A percentile compares a stretch with the other conserved stretches of the same genome.
phyloP scores from a whole-genome alignment of 345 rosid genomes.

The Pugionium cornutum region DNA sequence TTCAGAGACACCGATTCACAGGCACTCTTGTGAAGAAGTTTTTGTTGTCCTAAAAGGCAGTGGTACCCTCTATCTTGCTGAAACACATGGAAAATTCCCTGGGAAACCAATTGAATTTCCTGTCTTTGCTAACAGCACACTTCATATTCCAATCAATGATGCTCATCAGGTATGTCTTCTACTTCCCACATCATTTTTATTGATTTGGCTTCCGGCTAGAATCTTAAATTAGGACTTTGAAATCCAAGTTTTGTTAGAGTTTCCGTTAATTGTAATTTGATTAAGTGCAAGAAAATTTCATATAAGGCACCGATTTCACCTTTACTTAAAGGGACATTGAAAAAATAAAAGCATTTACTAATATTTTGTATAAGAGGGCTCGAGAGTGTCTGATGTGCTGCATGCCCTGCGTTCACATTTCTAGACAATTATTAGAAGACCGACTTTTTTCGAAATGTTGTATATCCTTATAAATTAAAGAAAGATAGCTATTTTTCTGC shows the following conservation, averaged over 20 bases:
- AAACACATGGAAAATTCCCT: slow-evolving; percentile 64
- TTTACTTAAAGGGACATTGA: not conserved
- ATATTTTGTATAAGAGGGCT: not conserved
- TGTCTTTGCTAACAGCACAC: slow-evolving; percentile 72
- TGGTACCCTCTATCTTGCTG: slow-evolving; percentile 72
- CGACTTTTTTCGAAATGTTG: not conserved
- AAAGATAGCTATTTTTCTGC: not conserved
- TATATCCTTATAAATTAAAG: not conserved
- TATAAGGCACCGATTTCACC: not conserved
- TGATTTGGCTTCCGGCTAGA: slow-evolving; percentile 1
- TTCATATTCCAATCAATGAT: slow-evolving; percentile 82
- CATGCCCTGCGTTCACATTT: slow-evolving; percentile 3
- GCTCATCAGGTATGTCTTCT: slow-evolving; percentile 69
- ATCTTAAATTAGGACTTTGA: not conserved
- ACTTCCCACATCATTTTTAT: not conserved
- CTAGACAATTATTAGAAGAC: not conserved
- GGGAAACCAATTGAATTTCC: slow-evolving; percentile 71
- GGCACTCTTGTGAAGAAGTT: slow-evolving; percentile 96
- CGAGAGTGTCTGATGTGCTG: slow-evolving; percentile 9
- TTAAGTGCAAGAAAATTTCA: not conserved
- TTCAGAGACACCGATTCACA: slow-evolving; percentile 73
- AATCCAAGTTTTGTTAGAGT: not conserved
- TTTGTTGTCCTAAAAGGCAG: slow-evolving; percentile 73
- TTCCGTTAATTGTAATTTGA: not conserved
- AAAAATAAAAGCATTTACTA: not conserved